A percentile compares a stretch with the other conserved stretches of the same genome.
phyloP scores from a whole-genome alignment of 202 grass and related monocot genomes.

The Zoysia matrella region DNA sequence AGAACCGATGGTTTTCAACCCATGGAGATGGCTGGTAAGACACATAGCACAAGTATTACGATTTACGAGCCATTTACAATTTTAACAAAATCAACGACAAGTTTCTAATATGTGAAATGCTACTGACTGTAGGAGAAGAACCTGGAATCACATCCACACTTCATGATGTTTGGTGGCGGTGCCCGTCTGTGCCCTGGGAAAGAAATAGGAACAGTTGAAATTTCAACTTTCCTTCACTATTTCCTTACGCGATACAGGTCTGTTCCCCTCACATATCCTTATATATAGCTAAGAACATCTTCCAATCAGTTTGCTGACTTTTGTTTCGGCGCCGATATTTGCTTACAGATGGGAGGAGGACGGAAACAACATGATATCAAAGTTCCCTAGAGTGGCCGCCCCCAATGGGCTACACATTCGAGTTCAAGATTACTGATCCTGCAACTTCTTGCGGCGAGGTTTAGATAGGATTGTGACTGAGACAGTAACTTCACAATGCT shows the following conservation, averaged over 20 bases:
- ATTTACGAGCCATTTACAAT: too few species aligned
- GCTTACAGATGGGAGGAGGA: conserved; percentile 86
- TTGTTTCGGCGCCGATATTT: not conserved
- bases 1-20: conserved; percentile 83
- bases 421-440: conserved; percentile 63
- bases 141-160: conserved; percentile 82
- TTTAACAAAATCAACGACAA: too few species aligned
- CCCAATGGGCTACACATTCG: conserved; percentile 80
- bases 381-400: conserved; percentile 87
- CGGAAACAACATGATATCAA: conserved; percentile 71
- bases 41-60: not conserved
- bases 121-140: conserved; percentile 62
- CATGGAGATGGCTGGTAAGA: conserved; percentile 98
- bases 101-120: too few species aligned
- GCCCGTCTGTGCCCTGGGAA: conserved; percentile 85
- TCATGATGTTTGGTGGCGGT: conserved; percentile 95
- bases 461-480: conserved; percentile 50
- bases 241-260: conserved; percentile 91
- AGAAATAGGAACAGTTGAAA: conserved; percentile 80
- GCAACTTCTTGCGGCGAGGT: conserved; percentile 34
- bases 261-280: conserved; percentile 6
- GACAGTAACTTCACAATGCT: conserved; percentile 40
- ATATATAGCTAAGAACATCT: not conserved
- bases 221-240: conserved; percentile 89
- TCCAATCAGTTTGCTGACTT: conserved; percentile 15